These are phyloP conservation scores for Coemansia umbellata DNA, from an alignment of 192 early-diverging fungal species.

Conservation along the genomic window DNA sequence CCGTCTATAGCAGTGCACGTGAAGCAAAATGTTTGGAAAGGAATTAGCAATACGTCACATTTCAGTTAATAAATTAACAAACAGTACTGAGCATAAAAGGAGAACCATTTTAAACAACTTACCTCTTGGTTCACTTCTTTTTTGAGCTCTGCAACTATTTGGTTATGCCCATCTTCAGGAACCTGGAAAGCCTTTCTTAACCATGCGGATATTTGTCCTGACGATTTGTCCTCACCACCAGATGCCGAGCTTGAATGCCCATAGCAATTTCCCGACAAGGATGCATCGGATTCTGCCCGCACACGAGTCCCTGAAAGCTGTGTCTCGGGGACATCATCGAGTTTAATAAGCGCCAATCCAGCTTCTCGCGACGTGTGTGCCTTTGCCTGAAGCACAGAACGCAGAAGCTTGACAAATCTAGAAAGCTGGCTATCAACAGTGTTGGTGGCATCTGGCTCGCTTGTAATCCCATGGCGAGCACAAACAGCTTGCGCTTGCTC, in stretches of 20 bases:
- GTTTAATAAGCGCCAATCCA: constrained; percentile 39
- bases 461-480: constrained; percentile 21
- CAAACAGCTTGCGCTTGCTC: constrained; percentile 23
- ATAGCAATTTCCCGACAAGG: constrained; percentile 1
- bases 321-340: constrained; percentile 35
- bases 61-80: not conserved
- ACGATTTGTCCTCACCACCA: not conserved
- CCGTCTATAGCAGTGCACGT: constrained; percentile 19
- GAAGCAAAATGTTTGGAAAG: not conserved
- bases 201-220: constrained; percentile 19
- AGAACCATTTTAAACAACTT: too few relatives aligned
- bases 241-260: constrained; percentile 4
- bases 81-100: too few relatives aligned
- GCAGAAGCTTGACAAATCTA: constrained; percentile 42
- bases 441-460: constrained; percentile 18
- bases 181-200: constrained; percentile 33
- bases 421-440: constrained; percentile 43
- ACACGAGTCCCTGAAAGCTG: constrained; percentile 5
- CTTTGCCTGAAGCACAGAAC: constrained; percentile 38
- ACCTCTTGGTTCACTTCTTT: constrained; percentile 44
- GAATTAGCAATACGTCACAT: not conserved
- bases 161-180: constrained; percentile 26
- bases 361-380: constrained; percentile 48
- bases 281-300: constrained; percentile 9
- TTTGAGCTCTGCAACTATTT: constrained; percentile 29